Evolutionary conservation across 2,329 filamentous ascomycete species (phyloP), one percentile per base, ranked within the genome.

Genomic region (Capronia americana): DNA sequence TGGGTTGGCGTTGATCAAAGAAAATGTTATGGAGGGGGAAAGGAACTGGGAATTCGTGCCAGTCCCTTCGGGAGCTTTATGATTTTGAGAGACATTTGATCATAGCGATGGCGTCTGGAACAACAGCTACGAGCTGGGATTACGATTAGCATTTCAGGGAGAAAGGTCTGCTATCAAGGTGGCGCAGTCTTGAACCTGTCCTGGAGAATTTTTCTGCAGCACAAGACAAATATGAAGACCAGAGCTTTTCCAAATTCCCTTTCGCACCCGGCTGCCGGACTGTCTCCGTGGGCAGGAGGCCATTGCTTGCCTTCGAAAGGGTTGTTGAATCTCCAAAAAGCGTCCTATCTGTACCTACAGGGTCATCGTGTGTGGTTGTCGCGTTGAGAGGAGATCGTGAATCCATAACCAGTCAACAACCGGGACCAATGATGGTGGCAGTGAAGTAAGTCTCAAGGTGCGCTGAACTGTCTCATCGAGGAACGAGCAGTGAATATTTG

Each of bases 11-110:
- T 77, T 83, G 4, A 79, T 83, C 68, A 77, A 80, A 57, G 74
- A 79, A 61, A 70, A 81, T 59, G 79, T 79, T 17, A 69, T 76
- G 65, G 73, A 78, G 58, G 80, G 79, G 2, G 76, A 81, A 61
- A 79, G 80, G 64, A 80, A 80, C n/a, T 83, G 77, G 74, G 80
- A 82, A 69, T 74, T 63, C n/a, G 73, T 82, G 12, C 76, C 77
- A 41, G 71, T 80, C n/a, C 79, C 80, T 26, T 66, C 66, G 30
- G 62, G 55, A 61, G 32, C 28, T 53, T n/a, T 53, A 34, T 55
- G 53, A 55, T 55, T 55, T 55, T 23, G 53, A 34, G n/a, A 11
- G 10, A 7, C 10, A 14, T 55, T 61, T 54, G 28, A 56, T 44
- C 59, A 69, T 65, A 70, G 68, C 65, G 68, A 66, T 48, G 68